Evolutionary conservation across 768 basidiomycete genomes (phyloP).

Genomic region (Punctularia strigosozonata): DNA sequence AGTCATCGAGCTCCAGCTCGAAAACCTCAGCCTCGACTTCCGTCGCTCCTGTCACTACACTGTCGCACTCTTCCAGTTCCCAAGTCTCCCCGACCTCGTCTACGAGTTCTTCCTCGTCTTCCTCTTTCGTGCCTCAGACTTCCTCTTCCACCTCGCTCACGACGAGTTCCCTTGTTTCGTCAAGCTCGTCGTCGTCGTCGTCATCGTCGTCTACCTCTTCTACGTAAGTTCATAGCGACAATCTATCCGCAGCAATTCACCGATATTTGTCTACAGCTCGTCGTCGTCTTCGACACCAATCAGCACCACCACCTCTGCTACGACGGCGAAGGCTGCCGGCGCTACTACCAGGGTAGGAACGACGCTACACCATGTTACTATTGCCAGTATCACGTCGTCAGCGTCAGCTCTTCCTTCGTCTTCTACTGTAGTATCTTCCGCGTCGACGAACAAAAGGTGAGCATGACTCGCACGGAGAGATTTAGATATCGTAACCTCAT

Average conservation of each 20-base stretch:
- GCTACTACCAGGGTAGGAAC: background rate
- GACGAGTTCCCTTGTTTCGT: conserved; percentile 1
- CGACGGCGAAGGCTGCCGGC: background rate
- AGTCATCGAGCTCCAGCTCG: conserved; percentile 6
- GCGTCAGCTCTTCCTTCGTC: background rate
- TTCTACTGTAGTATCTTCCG: background rate
- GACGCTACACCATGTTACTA: background rate
- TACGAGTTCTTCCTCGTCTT: conserved; percentile 4
- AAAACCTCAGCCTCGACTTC: conserved; percentile 1
- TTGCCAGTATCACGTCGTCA: background rate
- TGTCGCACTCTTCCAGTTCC: conserved; percentile 1
- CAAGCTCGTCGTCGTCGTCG: background rate
- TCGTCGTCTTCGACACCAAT: conserved; percentile 2
- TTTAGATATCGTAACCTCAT: background rate
- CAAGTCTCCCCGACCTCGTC: conserved; percentile 1
- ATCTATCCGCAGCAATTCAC: conserved; percentile 3
- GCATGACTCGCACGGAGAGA: background rate
- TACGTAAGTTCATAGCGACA: background rate
- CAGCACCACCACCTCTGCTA: background rate
- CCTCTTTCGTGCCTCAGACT: conserved; percentile 3
- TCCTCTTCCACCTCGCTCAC: conserved; percentile 1
- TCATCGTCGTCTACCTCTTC: background rate
- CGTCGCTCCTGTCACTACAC: background rate
- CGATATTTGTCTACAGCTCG: conserved; percentile 2
- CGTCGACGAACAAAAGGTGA: background rate